A percentile compares a stretch with the other conserved stretches of the same genome.
phyloP scores from a whole-genome alignment of 768 basidiomycete genomes.

The Macrolepiota fuliginosa region DNA sequence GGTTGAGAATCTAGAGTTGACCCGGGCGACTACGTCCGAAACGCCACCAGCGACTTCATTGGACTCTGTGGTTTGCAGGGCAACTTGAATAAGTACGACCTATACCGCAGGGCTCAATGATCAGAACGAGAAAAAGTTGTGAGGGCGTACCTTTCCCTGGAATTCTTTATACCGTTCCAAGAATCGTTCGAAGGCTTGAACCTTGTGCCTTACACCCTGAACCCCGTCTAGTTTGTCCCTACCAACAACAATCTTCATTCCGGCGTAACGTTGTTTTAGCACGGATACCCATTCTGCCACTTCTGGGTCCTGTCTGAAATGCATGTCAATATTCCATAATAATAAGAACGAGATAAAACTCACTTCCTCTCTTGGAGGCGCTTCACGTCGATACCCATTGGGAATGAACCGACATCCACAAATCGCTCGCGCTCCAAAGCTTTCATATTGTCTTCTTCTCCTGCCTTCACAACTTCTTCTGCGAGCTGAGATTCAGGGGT shows the following conservation, averaged over 20 bases:
- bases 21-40: slow-evolving; percentile 71
- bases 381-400: slow-evolving; percentile 84
- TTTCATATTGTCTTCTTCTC: slow-evolving; percentile 24
- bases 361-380: slow-evolving; percentile 66
- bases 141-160: slow-evolving; percentile 57
- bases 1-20: slow-evolving; percentile 82
- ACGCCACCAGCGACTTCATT: slow-evolving; percentile 75
- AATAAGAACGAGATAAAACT: slow-evolving; percentile 7
- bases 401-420: slow-evolving; percentile 85
- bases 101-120: slow-evolving; percentile 20
- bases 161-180: slow-evolving; percentile 77
- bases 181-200: slow-evolving; percentile 81
- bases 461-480: slow-evolving; percentile 7
- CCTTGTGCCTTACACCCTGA: slow-evolving; percentile 82
- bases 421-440: slow-evolving; percentile 51
- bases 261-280: slow-evolving; percentile 78
- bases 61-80: slow-evolving; percentile 75
- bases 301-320: slow-evolving; percentile 64
- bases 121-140: neutral
- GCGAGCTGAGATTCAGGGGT: neutral
- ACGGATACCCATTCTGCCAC: slow-evolving; percentile 81
- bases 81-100: slow-evolving; percentile 85
- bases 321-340: neutral
- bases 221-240: slow-evolving; percentile 88
- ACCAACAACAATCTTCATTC: slow-evolving; percentile 85